Percentiles rank a stretch among this genome's conserved stretches.
Evolutionary conservation across 306 rosid genomes (phyloP).

Genomic region (Argentina anserina): DNA sequence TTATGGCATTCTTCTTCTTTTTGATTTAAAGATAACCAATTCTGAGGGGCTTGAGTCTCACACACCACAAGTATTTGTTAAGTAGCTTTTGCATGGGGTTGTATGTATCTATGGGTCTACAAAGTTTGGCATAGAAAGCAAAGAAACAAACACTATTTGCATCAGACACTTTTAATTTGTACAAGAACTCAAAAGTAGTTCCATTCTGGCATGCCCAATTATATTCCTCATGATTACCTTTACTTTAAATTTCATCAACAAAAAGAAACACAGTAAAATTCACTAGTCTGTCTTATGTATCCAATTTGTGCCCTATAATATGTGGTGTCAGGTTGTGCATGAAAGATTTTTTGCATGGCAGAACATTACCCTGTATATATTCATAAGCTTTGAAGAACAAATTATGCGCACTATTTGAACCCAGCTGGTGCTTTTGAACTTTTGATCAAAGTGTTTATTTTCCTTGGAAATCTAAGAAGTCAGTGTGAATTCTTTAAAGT

Average conservation of each 20-base stretch:
- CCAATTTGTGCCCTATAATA: background rate
- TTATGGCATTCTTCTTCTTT: background rate
- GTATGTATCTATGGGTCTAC: background rate
- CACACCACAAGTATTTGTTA: background rate
- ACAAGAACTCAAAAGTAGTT: background rate
- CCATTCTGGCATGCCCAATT: slow-evolving; percentile 2
- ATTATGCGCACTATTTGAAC: background rate
- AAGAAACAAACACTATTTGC: slow-evolving; percentile 13
- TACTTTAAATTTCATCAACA: background rate
- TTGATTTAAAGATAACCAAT: background rate
- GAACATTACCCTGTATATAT: background rate
- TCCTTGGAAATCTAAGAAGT: background rate
- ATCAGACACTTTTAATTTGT: slow-evolving; percentile 6
- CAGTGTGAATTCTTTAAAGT: background rate
- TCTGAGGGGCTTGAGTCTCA: background rate
- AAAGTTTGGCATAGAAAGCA: slow-evolving; percentile 2
- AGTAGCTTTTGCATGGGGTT: background rate
- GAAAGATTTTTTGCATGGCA: background rate
- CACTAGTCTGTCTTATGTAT: background rate
- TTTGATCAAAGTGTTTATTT: background rate
- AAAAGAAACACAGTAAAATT: background rate
- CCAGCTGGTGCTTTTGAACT: slow-evolving; percentile 7
- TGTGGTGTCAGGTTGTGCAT: background rate
- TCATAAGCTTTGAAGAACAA: background rate
- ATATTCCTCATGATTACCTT: slow-evolving; percentile 7